Conservation (phyloP, 179 eudicot genomes). For the Beta macrorhiza region DNA sequence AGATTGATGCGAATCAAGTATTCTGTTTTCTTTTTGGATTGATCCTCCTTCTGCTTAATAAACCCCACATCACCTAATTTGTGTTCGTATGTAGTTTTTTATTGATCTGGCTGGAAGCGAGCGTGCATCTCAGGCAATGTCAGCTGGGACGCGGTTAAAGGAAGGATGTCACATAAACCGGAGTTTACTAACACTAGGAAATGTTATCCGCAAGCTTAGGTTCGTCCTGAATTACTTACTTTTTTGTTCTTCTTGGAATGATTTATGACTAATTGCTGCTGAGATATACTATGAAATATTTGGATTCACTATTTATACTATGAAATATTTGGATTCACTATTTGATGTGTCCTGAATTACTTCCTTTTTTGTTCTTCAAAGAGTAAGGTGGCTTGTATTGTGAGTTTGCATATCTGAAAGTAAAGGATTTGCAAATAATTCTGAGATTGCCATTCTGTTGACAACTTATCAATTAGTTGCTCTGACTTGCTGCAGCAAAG, state of each 20-base stretch:
- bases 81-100: slow-evolving; percentile 61
- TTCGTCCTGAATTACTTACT: slow-evolving; percentile 25
- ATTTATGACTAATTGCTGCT: too few relatives aligned
- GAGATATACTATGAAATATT: too few relatives aligned
- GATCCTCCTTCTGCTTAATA: not conserved
- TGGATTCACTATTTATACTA: too few relatives aligned
- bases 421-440: not conserved
- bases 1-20: not conserved
- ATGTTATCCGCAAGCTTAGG: slow-evolving; percentile 97
- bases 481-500: slow-evolving; percentile 63
- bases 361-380: not conserved
- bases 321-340: too few relatives aligned
- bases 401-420: not conserved
- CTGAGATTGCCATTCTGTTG: not conserved
- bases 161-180: slow-evolving; percentile 98
- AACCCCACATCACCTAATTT: not conserved
- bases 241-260: not conserved
- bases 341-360: too few relatives aligned
- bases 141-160: slow-evolving; percentile 83
- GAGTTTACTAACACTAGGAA: slow-evolving; percentile 81
- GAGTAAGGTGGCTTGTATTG: not conserved
- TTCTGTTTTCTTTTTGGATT: not conserved
- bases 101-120: slow-evolving; percentile 99
- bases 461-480: slow-evolving; percentile 12
- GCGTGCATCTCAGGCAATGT: slow-evolving; percentile 92